Conservation (phyloP, 345 rosid genomes). For the Viola odorata region DNA sequence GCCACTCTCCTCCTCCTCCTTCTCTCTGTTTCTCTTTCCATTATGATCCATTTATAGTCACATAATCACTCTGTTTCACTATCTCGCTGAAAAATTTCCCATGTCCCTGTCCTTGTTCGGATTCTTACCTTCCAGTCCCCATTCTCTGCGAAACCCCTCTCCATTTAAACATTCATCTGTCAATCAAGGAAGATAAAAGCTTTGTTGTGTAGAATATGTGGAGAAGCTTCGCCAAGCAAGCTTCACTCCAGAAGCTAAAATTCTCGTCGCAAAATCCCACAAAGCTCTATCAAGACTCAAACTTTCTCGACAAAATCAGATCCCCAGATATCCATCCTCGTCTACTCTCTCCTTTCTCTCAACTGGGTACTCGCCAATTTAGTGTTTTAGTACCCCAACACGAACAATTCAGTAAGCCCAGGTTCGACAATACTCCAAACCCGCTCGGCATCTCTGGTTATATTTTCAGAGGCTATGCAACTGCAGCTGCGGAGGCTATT, state of each 20-base stretch:
- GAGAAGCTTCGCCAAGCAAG: slow-evolving; percentile 54
- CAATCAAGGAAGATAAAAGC: background rate
- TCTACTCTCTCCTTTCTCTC: slow-evolving; percentile 4
- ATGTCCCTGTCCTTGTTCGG: background rate
- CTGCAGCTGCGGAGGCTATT: slow-evolving; percentile 53
- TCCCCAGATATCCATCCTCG: slow-evolving; percentile 8
- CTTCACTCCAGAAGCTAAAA: slow-evolving; percentile 37
- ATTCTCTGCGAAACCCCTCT: too few relatives aligned
- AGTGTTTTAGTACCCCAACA: slow-evolving; percentile 16
- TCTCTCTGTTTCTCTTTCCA: background rate
- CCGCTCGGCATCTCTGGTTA: slow-evolving; percentile 13
- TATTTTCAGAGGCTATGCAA: slow-evolving; percentile 35
- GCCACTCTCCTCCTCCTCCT: background rate
- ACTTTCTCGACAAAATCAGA: slow-evolving; percentile 7
- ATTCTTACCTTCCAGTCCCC: too few relatives aligned
- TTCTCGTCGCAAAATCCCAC: slow-evolving; percentile 10
- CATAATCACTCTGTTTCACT: background rate
- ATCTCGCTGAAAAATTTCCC: background rate
- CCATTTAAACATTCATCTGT: background rate
- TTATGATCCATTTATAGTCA: background rate
- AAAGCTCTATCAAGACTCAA: background rate
- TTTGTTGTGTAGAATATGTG: slow-evolving; percentile 41
- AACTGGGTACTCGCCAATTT: slow-evolving; percentile 18
- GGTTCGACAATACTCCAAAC: slow-evolving; percentile 11
- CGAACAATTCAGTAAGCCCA: slow-evolving; percentile 14